phyloP scores from a whole-genome alignment of 176 grass and related monocot species.

The Carex scoparia region DNA sequence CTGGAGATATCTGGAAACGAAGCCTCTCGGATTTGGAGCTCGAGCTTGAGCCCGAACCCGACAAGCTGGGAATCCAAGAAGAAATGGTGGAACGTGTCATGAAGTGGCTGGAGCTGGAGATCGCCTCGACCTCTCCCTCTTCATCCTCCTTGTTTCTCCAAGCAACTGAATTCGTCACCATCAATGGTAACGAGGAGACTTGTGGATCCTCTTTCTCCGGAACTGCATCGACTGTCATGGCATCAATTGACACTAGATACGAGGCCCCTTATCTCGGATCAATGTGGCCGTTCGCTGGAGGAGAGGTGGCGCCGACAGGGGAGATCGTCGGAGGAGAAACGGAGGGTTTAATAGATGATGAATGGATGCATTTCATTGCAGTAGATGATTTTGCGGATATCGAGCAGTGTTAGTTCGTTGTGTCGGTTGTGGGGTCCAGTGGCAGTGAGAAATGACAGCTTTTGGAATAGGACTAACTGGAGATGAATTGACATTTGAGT shows the following conservation, averaged over 20 bases:
- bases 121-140: constrained; percentile 6
- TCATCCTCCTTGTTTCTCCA: neutral
- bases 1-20: neutral
- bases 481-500: constrained; percentile 5
- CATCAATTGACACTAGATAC: constrained; percentile 58
- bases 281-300: constrained; percentile 30
- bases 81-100: constrained; percentile 58
- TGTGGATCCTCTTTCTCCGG: constrained; percentile 88
- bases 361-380: constrained; percentile 39
- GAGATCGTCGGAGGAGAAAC: neutral
- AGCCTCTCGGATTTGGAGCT: neutral
- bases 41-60: neutral
- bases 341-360: constrained; percentile 17
- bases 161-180: constrained; percentile 42
- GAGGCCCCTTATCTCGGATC: constrained; percentile 29
- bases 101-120: constrained; percentile 79
- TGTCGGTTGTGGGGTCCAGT: neutral
- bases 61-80: constrained; percentile 30
- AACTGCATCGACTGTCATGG: constrained; percentile 67
- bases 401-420: neutral
- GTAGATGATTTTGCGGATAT: constrained; percentile 8
- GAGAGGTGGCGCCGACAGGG: neutral
- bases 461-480: constrained; percentile 10
- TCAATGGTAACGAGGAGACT: constrained; percentile 86
- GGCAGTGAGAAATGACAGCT: neutral